These are phyloP conservation scores for Serendipita vermifera DNA, from an alignment of 768 basidiomycete species.

Conservation along the genomic window DNA sequence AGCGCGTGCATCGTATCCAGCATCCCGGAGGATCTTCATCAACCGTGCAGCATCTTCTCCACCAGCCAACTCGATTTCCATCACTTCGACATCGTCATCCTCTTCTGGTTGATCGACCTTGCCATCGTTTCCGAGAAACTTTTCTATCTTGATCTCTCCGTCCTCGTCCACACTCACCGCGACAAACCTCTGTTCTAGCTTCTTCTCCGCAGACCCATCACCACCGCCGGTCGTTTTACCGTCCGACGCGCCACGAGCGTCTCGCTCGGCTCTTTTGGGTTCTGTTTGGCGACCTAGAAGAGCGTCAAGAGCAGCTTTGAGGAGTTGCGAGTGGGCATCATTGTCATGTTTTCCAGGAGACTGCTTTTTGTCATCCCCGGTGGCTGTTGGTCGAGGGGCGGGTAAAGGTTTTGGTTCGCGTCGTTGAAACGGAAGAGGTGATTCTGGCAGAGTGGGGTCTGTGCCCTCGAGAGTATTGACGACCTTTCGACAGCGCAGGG, in stretches of 20 bases:
- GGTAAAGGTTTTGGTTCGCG: conserved; percentile 4
- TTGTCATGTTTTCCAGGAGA: not conserved
- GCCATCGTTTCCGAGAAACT: conserved; percentile 12
- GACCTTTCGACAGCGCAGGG: conserved; percentile 70
- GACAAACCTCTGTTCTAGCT: conserved; percentile 25
- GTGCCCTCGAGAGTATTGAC: conserved; percentile 25
- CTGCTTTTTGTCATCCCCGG: not conserved
- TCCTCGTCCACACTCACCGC: conserved; percentile 11
- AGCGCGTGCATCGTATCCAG: conserved; percentile 36
- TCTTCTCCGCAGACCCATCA: conserved; percentile 24
- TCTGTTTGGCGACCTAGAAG: conserved; percentile 8
- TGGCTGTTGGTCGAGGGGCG: not conserved
- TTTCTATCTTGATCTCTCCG: conserved; percentile 8
- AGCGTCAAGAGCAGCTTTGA: conserved; percentile 12
- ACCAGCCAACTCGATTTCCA: not conserved
- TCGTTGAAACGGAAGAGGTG: not conserved
- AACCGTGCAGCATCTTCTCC: conserved; percentile 18
- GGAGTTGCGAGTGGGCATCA: not conserved
- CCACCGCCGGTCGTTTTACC: conserved; percentile 14
- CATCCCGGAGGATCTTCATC: conserved; percentile 39
- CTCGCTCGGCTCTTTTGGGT: conserved; percentile 16
- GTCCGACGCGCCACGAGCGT: conserved; percentile 18
- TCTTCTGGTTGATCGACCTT: conserved; percentile 25
- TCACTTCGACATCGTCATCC: conserved; percentile 4
- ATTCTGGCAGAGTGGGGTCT: not conserved